Evolutionary conservation across 1,139 yeast species (phyloP), one percentile per base, ranked within the genome.

Genomic region (Hyphopichia khmerensis): DNA sequence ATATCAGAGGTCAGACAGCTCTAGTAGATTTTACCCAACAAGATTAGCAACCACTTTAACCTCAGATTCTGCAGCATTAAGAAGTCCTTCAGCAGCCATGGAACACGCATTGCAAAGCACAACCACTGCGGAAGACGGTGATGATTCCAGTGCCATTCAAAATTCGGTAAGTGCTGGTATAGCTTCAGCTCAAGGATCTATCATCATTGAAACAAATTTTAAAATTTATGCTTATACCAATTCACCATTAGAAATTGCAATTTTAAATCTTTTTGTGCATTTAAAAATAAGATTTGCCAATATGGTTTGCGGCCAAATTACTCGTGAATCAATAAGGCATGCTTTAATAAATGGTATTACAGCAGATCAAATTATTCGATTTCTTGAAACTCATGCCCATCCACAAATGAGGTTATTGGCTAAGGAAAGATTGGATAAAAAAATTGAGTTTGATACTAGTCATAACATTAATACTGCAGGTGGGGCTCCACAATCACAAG

Each of bases 171-270:
- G 50, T 15, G 48, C 54, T 10, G 54, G 62, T 38, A 40, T 60
- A 18, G 48, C 56, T 1, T 51, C 65, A 11, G 53, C 56, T 33
- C 64, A 68, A 33, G 96, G 96, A 1, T 81, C 95, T 21, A 75
- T 93, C 45, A 87, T 93, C 47, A 75, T 95, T 35, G 99, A 93
- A 62, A 93, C 99, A 0, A 93, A 93, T 63, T 93, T 89, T 71
- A 87, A 95, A 55, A 58, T 95, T 3, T 93, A 93, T 56, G 95
- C 99, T 34, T 93, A 93, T 60, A 91, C 99, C 2, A 87, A 89
- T 48, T 90, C 97, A 1, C 98, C 99, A 1, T 72, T 93, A 46
- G 98, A 95, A 63, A 91, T 93, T 49, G 97, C 99, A 11, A 87
- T 95, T 46, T 69, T 95, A 42, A 88, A 90, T 56, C 64, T 93